A percentile compares a stretch with the other conserved stretches of the same genome.
Conservation (phyloP, 148 eudicot species). For the Beta vulgaris region DNA sequence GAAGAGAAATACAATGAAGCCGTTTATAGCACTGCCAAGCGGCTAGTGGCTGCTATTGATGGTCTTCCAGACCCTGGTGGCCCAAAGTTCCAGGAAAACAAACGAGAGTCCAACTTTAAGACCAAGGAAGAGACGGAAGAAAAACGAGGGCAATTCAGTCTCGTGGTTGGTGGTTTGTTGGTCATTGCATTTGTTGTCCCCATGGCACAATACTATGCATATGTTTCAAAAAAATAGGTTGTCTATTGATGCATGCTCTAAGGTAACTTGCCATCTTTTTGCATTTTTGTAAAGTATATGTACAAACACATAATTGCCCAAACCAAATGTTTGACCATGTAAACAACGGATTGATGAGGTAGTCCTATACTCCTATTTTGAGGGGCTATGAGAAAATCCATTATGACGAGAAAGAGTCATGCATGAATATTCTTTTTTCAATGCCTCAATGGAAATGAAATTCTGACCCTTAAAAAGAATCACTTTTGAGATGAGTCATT, state of each 20-base stretch:
- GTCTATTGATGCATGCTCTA: constrained; percentile 9
- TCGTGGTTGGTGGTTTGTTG: constrained; percentile 92
- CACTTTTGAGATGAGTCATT: constrained; percentile 11
- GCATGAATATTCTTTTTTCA: neutral
- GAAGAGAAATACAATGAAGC: constrained; percentile 99
- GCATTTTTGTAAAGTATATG: constrained; percentile 30
- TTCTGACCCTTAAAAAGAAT: neutral
- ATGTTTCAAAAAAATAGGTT: constrained; percentile 74
- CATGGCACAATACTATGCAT: constrained; percentile 99
- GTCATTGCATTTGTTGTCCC: constrained; percentile 97
- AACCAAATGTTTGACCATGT: constrained; percentile 23
- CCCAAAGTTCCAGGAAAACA: constrained; percentile 67
- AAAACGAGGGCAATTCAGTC: constrained; percentile 93
- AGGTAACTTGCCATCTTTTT: constrained; percentile 11
- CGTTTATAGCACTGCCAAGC: constrained; percentile 67
- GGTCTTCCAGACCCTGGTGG: constrained; percentile 98
- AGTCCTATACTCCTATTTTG: neutral
- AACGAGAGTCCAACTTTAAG: constrained; percentile 94
- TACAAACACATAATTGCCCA: constrained; percentile 38
- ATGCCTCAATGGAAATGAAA: neutral
- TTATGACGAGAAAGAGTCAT: constrained; percentile 5
- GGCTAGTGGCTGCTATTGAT: constrained; percentile 89
- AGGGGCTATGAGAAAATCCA: neutral
- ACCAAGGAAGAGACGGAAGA: constrained; percentile 90
- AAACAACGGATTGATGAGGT: constrained; percentile 26